Evolutionary conservation across 2,329 filamentous ascomycete genomes (phyloP).

Genomic region (Scedosporium apiospermum): DNA sequence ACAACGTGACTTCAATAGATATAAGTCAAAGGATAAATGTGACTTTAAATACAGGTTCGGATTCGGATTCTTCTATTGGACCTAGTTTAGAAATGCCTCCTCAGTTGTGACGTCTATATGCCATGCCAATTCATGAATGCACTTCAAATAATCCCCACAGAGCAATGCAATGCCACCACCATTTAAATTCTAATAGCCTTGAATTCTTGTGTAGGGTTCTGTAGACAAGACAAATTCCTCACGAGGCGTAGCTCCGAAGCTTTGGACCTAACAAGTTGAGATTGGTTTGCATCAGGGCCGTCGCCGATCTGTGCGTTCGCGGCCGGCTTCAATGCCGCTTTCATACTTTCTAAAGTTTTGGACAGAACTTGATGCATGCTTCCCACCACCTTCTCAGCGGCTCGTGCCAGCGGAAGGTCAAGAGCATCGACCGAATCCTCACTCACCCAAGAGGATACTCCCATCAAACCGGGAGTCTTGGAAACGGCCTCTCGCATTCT

Average conservation of each 20-base stretch:
- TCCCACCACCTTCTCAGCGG: slow-evolving; percentile 77
- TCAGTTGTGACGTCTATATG: not conserved
- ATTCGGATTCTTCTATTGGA: not conserved
- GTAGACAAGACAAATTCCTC: slow-evolving; percentile 60
- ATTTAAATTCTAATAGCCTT: slow-evolving; percentile 32
- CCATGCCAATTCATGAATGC: not conserved
- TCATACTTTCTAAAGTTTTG: slow-evolving; percentile 57
- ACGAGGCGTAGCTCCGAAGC: slow-evolving; percentile 84
- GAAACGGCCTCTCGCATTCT: slow-evolving; percentile 76
- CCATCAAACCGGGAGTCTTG: slow-evolving; percentile 31
- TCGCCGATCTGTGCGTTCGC: slow-evolving; percentile 28
- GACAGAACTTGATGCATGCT: slow-evolving; percentile 84
- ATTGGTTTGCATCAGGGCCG: slow-evolving; percentile 40
- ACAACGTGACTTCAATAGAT: not conserved
- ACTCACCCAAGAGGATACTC: slow-evolving; percentile 62
- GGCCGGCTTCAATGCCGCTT: slow-evolving; percentile 22
- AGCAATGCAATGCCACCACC: not conserved
- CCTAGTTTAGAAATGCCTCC: not conserved
- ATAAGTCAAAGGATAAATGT: no score
- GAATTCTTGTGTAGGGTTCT: slow-evolving; percentile 56
- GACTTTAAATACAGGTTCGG: not conserved
- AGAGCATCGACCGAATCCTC: slow-evolving; percentile 58
- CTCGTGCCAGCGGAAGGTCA: slow-evolving; percentile 73
- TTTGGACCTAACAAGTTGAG: slow-evolving; percentile 63
- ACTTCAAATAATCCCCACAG: not conserved